Evolutionary conservation across 1,284 basidiomycete genomes (phyloP), one percentile per base, ranked within the genome.

Genomic region (Fomes fomentarius): DNA sequence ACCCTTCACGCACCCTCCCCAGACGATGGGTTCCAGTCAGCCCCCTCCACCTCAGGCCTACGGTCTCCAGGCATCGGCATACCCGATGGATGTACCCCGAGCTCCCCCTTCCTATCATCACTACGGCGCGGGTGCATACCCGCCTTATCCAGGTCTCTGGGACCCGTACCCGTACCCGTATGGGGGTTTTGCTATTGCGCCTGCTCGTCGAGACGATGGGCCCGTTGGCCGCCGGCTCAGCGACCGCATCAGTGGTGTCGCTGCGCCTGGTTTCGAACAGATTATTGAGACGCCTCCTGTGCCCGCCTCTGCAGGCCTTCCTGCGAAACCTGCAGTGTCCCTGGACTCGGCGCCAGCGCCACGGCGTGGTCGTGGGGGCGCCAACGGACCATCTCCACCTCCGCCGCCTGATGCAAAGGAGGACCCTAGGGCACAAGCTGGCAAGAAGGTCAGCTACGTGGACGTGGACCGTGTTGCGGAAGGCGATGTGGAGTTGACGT

Each of bases 401-500:
- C 90, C 90, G 15, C 91, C 91, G 14, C 86, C 89, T 49, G 87
- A 93, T 72, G 91, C 87, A 30, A 92, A 91, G 71, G 91, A 93
- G 69, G 90, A 93, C 69, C 90, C 90, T n/a, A 74, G 90, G 50
- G 90, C 90, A n/a, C 84, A 86, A 35, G 87, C 87, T 33, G 90
- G 91, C 24, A 85, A 83, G 74, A 83, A 89, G 71, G 82, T 93
- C 54, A 92, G 89, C 72, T 93, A 93, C 66, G 87, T 93, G 67
- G 91, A 93, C 70, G 92, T 93, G 87, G 90, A 93, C 73, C 74
- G 89, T 66, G 91, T 93, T 60, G 90, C 90, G 30, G 90, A 93
- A 79, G 90, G 91, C 21, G 90, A 93, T 67, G 84, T 93, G 57
- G 90, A 91, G 72, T 72, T 91, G 74, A 83, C 79, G 63, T 90